phyloP scores from a whole-genome alignment of 768 basidiomycete species.

The Rhodocollybia butyracea region DNA sequence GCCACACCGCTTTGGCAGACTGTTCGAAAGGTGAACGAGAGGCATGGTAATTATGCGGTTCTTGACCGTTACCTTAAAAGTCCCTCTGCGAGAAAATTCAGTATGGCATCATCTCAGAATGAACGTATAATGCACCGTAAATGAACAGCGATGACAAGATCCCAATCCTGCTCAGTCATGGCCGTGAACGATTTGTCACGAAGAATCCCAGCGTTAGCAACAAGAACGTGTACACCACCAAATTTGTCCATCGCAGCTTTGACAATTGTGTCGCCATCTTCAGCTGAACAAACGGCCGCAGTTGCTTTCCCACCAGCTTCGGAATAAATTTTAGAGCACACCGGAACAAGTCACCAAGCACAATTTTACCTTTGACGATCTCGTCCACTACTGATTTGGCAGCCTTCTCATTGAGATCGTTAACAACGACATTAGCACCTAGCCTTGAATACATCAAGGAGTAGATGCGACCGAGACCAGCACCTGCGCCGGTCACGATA shows the following conservation, averaged over 20 bases:
- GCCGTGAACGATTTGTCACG: slow-evolving; percentile 90
- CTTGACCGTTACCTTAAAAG: slow-evolving; percentile 66
- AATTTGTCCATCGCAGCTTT: slow-evolving; percentile 85
- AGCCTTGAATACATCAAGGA: slow-evolving; percentile 88
- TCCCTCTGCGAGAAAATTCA: slow-evolving; percentile 55
- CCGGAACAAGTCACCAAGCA: not conserved
- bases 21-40: slow-evolving; percentile 23
- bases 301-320: slow-evolving; percentile 87
- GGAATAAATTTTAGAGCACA: not conserved
- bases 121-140: slow-evolving; percentile 62
- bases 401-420: slow-evolving; percentile 87
- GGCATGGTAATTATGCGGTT: not conserved
- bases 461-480: slow-evolving; percentile 89
- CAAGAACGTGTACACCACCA: slow-evolving; percentile 81
- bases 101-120: no score
- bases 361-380: slow-evolving; percentile 62
- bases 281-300: slow-evolving; percentile 80
- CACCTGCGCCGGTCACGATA: slow-evolving; percentile 92
- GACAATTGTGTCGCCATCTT: slow-evolving; percentile 89
- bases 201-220: slow-evolving; percentile 92
- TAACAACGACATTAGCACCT: slow-evolving; percentile 96
- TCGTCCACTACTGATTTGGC: slow-evolving; percentile 87
- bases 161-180: slow-evolving; percentile 94
- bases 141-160: slow-evolving; percentile 85
- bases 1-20: slow-evolving; percentile 96